Percentiles rank a stretch among this genome's conserved stretches.
Evolutionary conservation across 805 yeast genomes (phyloP).

Genomic region (Yarrowia sp.): DNA sequence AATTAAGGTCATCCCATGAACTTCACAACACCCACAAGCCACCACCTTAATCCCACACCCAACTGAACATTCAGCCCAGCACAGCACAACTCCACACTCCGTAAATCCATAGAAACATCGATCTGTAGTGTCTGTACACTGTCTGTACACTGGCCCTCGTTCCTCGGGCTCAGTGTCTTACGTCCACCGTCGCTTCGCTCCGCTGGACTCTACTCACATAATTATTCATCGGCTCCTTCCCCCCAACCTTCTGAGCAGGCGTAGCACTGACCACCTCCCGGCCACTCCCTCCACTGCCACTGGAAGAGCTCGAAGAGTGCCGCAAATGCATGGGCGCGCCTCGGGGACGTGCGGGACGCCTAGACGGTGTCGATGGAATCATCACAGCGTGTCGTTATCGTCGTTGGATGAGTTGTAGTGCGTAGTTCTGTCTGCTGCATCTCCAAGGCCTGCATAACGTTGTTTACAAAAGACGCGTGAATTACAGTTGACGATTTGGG

Average conservation of each 20-base stretch:
- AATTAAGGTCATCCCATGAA: too few species aligned
- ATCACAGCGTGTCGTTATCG: neutral
- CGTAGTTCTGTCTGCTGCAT: neutral
- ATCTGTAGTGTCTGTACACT: too few species aligned
- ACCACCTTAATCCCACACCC: too few species aligned
- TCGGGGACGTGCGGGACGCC: neutral
- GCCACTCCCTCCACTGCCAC: neutral
- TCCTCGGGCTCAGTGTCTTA: too few species aligned
- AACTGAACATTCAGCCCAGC: too few species aligned
- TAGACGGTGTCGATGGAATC: conserved; percentile 12
- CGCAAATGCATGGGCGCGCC: conserved; percentile 9
- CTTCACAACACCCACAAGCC: too few species aligned
- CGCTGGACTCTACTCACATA: conserved; percentile 25
- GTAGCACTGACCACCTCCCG: neutral
- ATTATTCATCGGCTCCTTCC: conserved; percentile 13
- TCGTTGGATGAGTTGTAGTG: neutral
- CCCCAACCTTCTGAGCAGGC: neutral
- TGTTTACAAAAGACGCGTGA: conserved; percentile 19
- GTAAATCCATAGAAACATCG: too few species aligned
- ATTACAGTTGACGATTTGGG: neutral
- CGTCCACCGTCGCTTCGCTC: neutral
- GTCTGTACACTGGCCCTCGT: too few species aligned
- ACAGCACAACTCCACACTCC: too few species aligned
- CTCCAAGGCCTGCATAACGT: neutral
- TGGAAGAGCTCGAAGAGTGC: neutral